phyloP scores from a whole-genome alignment of 495 filamentous ascomycete species.

The Talaromyces ruber region DNA sequence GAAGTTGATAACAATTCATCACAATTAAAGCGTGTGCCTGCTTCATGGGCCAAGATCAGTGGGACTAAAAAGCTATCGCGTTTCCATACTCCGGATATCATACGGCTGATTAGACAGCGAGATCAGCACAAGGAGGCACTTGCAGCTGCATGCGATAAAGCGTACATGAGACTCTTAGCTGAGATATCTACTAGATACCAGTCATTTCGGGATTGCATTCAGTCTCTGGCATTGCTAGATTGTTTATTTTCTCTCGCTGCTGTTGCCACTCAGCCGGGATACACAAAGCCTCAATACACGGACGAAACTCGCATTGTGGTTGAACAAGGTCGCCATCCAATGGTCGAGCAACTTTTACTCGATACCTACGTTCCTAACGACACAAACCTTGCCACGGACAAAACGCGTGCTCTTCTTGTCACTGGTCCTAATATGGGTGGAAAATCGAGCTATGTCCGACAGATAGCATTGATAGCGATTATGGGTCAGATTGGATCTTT shows the following conservation, averaged over 20 bases:
- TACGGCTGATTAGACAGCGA: conserved; percentile 71
- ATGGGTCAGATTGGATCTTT: conserved; percentile 95
- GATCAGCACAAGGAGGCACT: conserved; percentile 94
- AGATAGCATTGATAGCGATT: conserved; percentile 82
- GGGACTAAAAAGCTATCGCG: conserved; percentile 89
- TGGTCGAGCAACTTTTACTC: conserved; percentile 87
- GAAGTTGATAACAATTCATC: conserved; percentile 70
- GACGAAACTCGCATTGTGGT: conserved; percentile 63
- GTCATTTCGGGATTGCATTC: conserved; percentile 76
- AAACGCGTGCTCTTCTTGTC: conserved; percentile 71
- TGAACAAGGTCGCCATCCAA: conserved; percentile 77
- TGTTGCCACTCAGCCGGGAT: conserved; percentile 79
- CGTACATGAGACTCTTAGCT: conserved; percentile 60
- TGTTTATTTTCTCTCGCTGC: conserved; percentile 80
- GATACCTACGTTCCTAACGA: conserved; percentile 90
- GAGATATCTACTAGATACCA: conserved; percentile 79
- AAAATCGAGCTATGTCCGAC: conserved; percentile 90
- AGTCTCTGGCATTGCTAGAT: conserved; percentile 80
- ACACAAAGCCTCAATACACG: conserved; percentile 77
- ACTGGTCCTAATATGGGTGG: conserved; percentile 99
- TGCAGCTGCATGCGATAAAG: conserved; percentile 85
- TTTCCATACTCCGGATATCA: conserved; percentile 90
- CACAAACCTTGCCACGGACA: conserved; percentile 54
- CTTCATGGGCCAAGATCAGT: conserved; percentile 87
- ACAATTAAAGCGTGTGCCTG: conserved; percentile 75